Evolutionary conservation across 371 early-diverging fungal species (phyloP), one percentile per base, ranked within the genome.

Genomic region (Mucor velutinosus): DNA sequence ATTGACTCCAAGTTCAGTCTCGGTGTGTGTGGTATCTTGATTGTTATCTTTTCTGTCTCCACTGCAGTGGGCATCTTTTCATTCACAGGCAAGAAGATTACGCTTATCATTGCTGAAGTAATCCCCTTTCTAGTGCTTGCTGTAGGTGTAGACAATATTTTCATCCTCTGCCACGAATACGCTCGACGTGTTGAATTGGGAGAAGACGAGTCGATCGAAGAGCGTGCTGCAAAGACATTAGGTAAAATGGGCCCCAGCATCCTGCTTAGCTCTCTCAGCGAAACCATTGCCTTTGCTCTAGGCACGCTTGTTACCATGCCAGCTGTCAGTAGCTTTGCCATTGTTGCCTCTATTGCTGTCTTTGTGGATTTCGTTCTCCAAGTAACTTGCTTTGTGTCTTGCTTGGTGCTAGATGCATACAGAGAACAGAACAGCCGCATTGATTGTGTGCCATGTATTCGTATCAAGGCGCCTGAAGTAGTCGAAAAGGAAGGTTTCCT

Each of bases 111-210:
- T 70, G 92, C 91, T 6, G 93, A 93, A 63, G 93, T 93, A 10
- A 91, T 93, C 59, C 93, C 93, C 0, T 93, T 93, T 69, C 74
- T 93, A 55, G 92, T 92, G 4, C 71, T 92, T n/a, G 92, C 92
- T 7, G 90, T 93, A 0, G 93, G 93, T 47, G 93, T 93, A 0
- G 93, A 93, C 71, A 93, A 93, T 61, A 89, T 93, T 35, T 93
- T 93, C 69, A 87, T 93, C 51, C 80, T 93, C 7, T 87, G 87
- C 51, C 87, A 93, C 45, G 89, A 89, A 67, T 90, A 87, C 72
- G 85, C 83, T 25, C 72, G 90, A 35, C 81, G 87, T 25, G 70
- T 64, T 10, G 77, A 67, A 17, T 27, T 70, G n/a, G 66, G 39
- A 0, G 56, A 70, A 19, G 77, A 75, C 1, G 84, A 78, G 30